Evolutionary conservation across 352 stramenopile genomes (phyloP).

Genomic region (Globisporangium solare): DNA sequence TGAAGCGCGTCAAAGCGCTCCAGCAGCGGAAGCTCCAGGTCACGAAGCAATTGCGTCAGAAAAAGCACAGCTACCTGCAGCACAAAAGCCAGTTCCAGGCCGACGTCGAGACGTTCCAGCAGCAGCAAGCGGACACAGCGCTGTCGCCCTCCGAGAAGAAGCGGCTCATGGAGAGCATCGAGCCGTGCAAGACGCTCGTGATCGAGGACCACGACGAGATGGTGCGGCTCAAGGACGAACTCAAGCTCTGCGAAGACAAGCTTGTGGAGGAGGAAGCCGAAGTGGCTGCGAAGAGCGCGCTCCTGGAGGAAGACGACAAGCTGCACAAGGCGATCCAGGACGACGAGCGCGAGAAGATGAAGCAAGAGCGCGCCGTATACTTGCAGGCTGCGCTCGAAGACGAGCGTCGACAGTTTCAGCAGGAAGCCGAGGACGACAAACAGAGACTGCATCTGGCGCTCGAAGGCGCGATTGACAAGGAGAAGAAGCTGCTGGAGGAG

Average conservation of each 20-base stretch:
- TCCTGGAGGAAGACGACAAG: constrained; percentile 79
- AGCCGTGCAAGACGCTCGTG: constrained; percentile 50
- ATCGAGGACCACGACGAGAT: constrained; percentile 60
- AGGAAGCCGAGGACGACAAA: constrained; percentile 57
- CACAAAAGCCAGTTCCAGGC: constrained; percentile 71
- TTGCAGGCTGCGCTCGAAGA: constrained; percentile 60
- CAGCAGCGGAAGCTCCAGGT: constrained; percentile 79
- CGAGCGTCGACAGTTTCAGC: constrained; percentile 52
- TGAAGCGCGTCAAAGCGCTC: constrained; percentile 86
- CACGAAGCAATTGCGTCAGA: constrained; percentile 61
- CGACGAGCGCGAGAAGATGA: constrained; percentile 81
- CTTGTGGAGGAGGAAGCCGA: constrained; percentile 75
- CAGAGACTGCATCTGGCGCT: constrained; percentile 38
- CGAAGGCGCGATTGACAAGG: constrained; percentile 57
- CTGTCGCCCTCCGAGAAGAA: constrained; percentile 44
- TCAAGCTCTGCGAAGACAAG: constrained; percentile 54
- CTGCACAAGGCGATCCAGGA: constrained; percentile 71
- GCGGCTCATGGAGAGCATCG: constrained; percentile 56
- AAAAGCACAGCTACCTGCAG: constrained; percentile 69
- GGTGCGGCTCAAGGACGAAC: constrained; percentile 47
- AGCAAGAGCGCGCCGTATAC: constrained; percentile 58
- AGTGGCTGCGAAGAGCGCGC: constrained; percentile 57
- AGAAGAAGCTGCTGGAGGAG: constrained; percentile 74
- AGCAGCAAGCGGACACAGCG: constrained; percentile 18
- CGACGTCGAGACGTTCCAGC: constrained; percentile 78